Conservation (phyloP, 78 protist genomes). For the Dictyostelium capitatum region DNA sequence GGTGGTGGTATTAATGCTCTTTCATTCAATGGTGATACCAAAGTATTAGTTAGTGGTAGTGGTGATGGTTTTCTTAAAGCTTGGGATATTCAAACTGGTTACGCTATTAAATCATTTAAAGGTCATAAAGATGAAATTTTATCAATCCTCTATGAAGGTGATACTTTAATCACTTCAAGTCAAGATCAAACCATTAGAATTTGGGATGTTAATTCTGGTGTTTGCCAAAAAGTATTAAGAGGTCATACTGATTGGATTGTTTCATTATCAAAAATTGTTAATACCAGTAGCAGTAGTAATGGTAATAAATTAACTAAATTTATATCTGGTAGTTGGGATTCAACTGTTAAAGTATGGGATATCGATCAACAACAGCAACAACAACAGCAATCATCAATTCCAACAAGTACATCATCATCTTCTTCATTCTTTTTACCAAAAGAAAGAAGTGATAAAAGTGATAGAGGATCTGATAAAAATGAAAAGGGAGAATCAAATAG, state of each 20-base stretch:
- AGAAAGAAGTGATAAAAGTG: background rate
- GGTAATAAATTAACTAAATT: constrained; percentile 14
- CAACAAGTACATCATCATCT: background rate
- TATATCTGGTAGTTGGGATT: constrained; percentile 45
- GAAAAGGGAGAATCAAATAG: background rate
- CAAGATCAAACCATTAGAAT: constrained; percentile 76
- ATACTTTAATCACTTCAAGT: constrained; percentile 32
- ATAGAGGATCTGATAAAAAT: background rate
- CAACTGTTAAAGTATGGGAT: constrained; percentile 71
- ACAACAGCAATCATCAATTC: background rate
- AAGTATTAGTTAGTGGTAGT: constrained; percentile 29
- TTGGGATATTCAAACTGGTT: constrained; percentile 76
- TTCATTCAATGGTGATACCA: constrained; percentile 16
- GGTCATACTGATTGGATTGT: constrained; percentile 78
- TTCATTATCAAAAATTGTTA: constrained; percentile 24
- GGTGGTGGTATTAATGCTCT: constrained; percentile 60
- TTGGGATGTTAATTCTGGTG: constrained; percentile 58
- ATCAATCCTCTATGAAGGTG: constrained; percentile 62
- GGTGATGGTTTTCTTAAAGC: constrained; percentile 56
- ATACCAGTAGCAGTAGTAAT: background rate
- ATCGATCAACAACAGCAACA: background rate
- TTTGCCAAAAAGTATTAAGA: constrained; percentile 50
- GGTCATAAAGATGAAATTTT: constrained; percentile 80
- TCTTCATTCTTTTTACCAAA: background rate
- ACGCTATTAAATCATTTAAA: constrained; percentile 20